Base-by-base conservation (phyloP, 2,329 filamentous ascomycete genomes). In the Macrophomina tecta region DNA sequence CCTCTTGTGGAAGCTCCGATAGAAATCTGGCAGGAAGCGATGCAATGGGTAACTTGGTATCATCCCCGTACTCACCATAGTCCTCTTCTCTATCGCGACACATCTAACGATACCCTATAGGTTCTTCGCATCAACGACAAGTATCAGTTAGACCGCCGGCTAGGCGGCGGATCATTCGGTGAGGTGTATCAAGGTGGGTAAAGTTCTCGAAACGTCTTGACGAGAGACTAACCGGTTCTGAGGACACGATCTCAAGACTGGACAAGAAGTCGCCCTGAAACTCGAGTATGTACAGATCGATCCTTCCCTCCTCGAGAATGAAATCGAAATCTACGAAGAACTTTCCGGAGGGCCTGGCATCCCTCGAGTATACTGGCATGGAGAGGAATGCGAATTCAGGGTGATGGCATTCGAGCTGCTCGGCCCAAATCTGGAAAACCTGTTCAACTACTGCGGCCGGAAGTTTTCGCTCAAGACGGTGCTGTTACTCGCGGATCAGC, bases 371-470 rank as follows among this genome's bases (percentile, higher is more conserved):
- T 93, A 94, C 82, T 99, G 95, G 95, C 99, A 98, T 82, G 95
- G 95, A 73, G 98, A 94, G 69, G 95, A 99, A 83, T 98, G 94
- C 82, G 95, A 98, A 84, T 98, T 99, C 89, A 98, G 99, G 82
- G 95, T 95, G 80, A 98, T 99, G 95, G 95, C 99, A 62, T 89
- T 98, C 72, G 95, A 99, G 77, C 90, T 99, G 32, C 91, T 99
- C 67, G 95, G 95, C 46, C 95, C 95, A 72, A 95, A 91, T 76
- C 84, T 99, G 81, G 95, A 99, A 83, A 95, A 99, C 79, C 87
- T 99, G 40, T 99, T 99, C 92, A 98, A 99, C 88, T 98, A 98
- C 82, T 99, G 95, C 89, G 98, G 98, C 89, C 91, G 95, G 81
- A 98, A 98, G 81, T 99, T 98, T 85, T 97, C 95, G 12, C 84